Conservation (phyloP, 495 filamentous ascomycete genomes). For the Choiromyces venosus region DNA sequence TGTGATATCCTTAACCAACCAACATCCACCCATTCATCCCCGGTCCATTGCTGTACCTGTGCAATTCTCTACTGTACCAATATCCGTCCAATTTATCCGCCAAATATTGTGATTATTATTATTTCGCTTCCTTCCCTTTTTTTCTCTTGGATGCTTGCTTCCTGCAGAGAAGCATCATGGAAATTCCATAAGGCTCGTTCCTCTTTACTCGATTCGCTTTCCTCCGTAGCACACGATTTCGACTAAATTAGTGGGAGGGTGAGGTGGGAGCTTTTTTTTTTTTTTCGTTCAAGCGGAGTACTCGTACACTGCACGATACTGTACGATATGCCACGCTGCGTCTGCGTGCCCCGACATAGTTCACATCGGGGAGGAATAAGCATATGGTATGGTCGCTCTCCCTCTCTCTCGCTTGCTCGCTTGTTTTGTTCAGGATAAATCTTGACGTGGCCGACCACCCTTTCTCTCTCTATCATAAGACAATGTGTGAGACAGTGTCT, state of each 20-base stretch:
- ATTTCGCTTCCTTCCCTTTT: background rate
- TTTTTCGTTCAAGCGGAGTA: background rate
- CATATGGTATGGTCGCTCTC: background rate
- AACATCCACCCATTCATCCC: no score
- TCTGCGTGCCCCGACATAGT: background rate
- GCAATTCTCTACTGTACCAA: no score
- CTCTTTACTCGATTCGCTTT: background rate
- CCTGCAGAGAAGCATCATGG: background rate
- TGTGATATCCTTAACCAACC: background rate
- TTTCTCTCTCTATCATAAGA: background rate
- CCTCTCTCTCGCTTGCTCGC: background rate
- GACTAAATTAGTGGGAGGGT: background rate
- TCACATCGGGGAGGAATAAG: slow-evolving; percentile 1
- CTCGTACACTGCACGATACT: background rate
- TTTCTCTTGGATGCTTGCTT: background rate
- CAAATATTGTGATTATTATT: background rate
- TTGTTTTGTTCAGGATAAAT: background rate
- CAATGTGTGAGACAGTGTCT: background rate
- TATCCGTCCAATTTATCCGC: background rate
- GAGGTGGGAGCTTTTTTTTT: background rate
- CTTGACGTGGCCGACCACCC: background rate
- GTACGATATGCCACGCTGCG: background rate
- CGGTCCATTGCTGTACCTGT: no score
- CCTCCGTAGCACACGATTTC: background rate
- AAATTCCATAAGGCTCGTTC: background rate